Conservation (phyloP, 2,329 filamentous ascomycete species). For the Aphanoascus verrucosus region DNA sequence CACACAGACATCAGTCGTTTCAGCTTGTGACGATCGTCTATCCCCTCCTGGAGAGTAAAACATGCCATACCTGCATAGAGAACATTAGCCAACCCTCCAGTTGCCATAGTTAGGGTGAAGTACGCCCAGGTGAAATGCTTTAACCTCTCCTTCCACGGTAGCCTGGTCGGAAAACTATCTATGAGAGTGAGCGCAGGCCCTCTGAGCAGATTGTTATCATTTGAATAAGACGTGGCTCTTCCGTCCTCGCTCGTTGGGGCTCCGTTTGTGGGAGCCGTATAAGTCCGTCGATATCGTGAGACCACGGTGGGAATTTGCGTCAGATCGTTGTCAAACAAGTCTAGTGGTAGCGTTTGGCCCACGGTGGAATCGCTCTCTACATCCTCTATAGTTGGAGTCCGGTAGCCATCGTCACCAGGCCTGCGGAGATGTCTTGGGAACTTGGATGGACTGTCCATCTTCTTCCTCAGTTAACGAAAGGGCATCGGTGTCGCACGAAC, state of each 20-base stretch:
- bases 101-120: constrained; percentile 61
- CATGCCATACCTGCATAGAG: constrained; percentile 42
- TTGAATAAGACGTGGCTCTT: neutral
- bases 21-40: neutral
- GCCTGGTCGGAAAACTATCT: constrained; percentile 18
- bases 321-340: constrained; percentile 1
- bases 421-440: constrained; percentile 27
- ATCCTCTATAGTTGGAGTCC: constrained; percentile 38
- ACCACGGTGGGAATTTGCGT: constrained; percentile 9
- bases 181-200: constrained; percentile 12
- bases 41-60: constrained; percentile 26
- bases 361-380: constrained; percentile 21
- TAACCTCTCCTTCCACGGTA: constrained; percentile 46
- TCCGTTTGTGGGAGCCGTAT: neutral
- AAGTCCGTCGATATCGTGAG: constrained; percentile 8
- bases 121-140: constrained; percentile 64
- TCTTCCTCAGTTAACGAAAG: neutral
- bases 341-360: constrained; percentile 13
- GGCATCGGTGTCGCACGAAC: neutral
- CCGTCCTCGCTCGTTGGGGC: neutral
- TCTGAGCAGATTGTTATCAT: constrained; percentile 14
- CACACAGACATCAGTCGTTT: constrained; percentile 37
- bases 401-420: constrained; percentile 36
- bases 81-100: constrained; percentile 51
- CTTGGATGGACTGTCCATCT: constrained; percentile 2